phyloP scores from a whole-genome alignment of 2,329 filamentous ascomycete species.

The Colletotrichum sp. region DNA sequence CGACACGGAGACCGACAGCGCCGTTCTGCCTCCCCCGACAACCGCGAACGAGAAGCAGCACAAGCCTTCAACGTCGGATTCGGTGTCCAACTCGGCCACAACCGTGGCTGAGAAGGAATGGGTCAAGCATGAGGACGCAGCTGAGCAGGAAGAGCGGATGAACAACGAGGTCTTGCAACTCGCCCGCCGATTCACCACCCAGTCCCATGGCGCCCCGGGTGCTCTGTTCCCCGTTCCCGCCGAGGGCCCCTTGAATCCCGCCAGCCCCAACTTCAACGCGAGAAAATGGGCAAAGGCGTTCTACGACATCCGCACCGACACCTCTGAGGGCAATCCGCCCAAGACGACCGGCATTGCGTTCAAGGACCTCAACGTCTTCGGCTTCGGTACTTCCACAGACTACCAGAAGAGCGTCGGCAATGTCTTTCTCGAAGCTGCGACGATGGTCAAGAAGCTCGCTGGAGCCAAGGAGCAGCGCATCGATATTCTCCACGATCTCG shows the following conservation, averaged over 20 bases:
- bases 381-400: constrained; percentile 44
- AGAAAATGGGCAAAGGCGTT: constrained; percentile 48
- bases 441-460: constrained; percentile 29
- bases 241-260: constrained; percentile 39
- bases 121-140: background rate
- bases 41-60: background rate
- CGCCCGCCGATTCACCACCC: constrained; percentile 31
- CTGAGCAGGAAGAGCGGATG: background rate
- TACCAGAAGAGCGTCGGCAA: constrained; percentile 49
- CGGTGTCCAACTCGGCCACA: background rate
- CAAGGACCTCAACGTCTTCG: constrained; percentile 46
- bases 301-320: constrained; percentile 27
- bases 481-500: constrained; percentile 56
- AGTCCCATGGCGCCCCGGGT: constrained; percentile 23
- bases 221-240: constrained; percentile 29
- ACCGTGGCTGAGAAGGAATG: background rate
- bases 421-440: constrained; percentile 29
- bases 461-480: constrained; percentile 34
- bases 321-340: constrained; percentile 27
- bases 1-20: background rate
- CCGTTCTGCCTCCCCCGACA: background rate
- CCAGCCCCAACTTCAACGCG: constrained; percentile 42
- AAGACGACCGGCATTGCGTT: constrained; percentile 44
- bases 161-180: constrained; percentile 28
- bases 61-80: background rate